Percentiles rank a stretch among this genome's conserved stretches.
Conservation (phyloP, 352 stramenopile genomes). For the Blastocystis sp. region DNA sequence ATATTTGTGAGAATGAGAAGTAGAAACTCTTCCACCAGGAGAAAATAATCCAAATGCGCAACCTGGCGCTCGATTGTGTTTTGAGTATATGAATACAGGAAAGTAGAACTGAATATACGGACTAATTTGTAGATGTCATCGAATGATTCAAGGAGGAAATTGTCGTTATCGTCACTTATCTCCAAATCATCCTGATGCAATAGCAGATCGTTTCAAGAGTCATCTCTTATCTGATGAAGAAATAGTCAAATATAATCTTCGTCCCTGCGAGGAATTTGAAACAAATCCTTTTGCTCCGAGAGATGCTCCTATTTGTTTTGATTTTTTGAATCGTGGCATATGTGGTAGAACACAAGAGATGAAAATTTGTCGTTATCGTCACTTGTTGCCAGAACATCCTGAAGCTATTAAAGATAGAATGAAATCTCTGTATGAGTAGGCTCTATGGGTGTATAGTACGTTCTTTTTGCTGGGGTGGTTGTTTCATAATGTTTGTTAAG, state of each 20-base stretch:
- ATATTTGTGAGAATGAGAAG: too few species aligned
- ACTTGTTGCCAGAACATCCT: slow-evolving; percentile 51
- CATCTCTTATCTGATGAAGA: slow-evolving; percentile 4
- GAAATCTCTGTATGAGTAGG: background rate
- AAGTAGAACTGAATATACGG: background rate
- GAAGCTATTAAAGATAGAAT: slow-evolving; percentile 35
- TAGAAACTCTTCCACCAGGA: slow-evolving; percentile 1
- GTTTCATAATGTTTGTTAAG: background rate
- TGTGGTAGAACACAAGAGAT: slow-evolving; percentile 3
- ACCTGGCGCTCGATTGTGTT: slow-evolving; percentile 30
- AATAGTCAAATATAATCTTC: slow-evolving; percentile 9
- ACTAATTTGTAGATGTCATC: slow-evolving; percentile 22
- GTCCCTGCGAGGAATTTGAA: slow-evolving; percentile 20
- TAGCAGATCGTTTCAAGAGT: slow-evolving; percentile 52
- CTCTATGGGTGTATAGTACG: background rate
- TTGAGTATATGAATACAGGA: slow-evolving; percentile 61
- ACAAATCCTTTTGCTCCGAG: slow-evolving; percentile 52
- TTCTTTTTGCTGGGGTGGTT: background rate
- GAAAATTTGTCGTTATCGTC: slow-evolving; percentile 51
- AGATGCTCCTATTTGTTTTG: slow-evolving; percentile 60
- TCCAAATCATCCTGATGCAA: slow-evolving; percentile 42
- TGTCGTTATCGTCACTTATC: slow-evolving; percentile 58
- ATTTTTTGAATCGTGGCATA: slow-evolving; percentile 43
- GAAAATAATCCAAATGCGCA: slow-evolving; percentile 57
- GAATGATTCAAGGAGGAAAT: background rate